Conservation (phyloP, 2,329 filamentous ascomycete genomes). For the Aspergillus arachidicola region DNA sequence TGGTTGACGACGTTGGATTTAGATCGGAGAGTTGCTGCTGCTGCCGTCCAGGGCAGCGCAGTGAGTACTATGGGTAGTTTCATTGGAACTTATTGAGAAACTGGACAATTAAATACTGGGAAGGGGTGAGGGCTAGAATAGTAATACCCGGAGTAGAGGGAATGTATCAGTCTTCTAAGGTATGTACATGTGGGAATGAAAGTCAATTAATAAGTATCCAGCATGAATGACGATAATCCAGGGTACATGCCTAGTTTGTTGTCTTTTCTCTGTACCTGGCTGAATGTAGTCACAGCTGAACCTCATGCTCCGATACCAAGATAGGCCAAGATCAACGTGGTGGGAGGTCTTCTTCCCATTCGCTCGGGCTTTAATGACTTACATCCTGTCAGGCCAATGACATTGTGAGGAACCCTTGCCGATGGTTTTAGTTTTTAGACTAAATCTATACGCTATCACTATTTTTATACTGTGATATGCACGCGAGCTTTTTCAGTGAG, state of each 20-base stretch:
- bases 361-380: slow-evolving; percentile 4
- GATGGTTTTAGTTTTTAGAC: background rate
- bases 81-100: slow-evolving; percentile 15
- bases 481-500: no score
- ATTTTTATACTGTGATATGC: no score
- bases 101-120: no score
- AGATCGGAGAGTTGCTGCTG: slow-evolving; percentile 15
- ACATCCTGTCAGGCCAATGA: slow-evolving; percentile 6
- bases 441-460: background rate
- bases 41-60: slow-evolving; percentile 16
- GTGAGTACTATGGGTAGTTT: slow-evolving; percentile 19
- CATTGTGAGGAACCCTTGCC: background rate
- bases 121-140: no score
- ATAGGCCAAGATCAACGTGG: slow-evolving; percentile 17
- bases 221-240: background rate
- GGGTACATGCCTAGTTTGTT: background rate
- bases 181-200: background rate
- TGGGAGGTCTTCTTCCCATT: slow-evolving; percentile 8
- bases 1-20: slow-evolving; percentile 41
- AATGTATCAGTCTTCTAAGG: background rate
- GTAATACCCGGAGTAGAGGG: background rate
- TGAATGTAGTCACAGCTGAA: background rate
- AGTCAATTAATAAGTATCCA: background rate
- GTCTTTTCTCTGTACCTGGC: no score
- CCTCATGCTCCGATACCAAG: background rate